Evolutionary conservation across 805 yeast genomes (phyloP), one percentile per base, ranked within the genome.

Genomic region (Ogataea nakhonphanomensis): DNA sequence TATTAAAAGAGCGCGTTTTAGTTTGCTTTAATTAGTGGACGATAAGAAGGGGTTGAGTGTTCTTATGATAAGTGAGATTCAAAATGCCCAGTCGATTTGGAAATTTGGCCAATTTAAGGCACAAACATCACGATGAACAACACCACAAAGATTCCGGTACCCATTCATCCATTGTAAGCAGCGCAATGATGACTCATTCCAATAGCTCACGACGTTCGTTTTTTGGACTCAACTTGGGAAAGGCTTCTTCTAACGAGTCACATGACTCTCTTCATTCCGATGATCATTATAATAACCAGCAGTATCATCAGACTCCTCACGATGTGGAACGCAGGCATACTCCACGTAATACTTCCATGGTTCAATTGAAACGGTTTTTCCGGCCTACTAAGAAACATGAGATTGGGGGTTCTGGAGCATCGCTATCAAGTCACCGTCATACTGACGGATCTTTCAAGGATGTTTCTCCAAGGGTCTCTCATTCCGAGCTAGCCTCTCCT

Each of bases 321-420:
- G 37, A 44, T 5, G n/a, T 35, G 30, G 45, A 37, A 7, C 39
- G 43, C 2, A 25, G 36, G 13, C 30, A 10, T 14, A 38, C 44
- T 13, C 40, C 36, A 17, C 41, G 53, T 37, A 45, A 45, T 22
- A 51, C 54, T 7, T 78, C 87, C 17, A 81, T 82, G 85, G 81
- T 75, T 17, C 89, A 82, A 50, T 64, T 83, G 59, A 83, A 82
- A 55, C 70, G 85, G 54, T 81, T 83, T 50, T 83, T 83, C 59
- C 76, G 84, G 55, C 84, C 86, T 5, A 61, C 69, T 7, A 72
- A 57, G 38, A 57, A 55, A 28, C 49, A 54, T 30, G 54, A 49
- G 26, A 33, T 40, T 24, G 39, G 33, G 11, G 50, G 52, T 28
- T 49, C 50, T 8, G 30, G 44, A 17, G n/a, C 56, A 56, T 25